Conservation (phyloP, 305 asterid genomes). For the Salvia sclarea region DNA sequence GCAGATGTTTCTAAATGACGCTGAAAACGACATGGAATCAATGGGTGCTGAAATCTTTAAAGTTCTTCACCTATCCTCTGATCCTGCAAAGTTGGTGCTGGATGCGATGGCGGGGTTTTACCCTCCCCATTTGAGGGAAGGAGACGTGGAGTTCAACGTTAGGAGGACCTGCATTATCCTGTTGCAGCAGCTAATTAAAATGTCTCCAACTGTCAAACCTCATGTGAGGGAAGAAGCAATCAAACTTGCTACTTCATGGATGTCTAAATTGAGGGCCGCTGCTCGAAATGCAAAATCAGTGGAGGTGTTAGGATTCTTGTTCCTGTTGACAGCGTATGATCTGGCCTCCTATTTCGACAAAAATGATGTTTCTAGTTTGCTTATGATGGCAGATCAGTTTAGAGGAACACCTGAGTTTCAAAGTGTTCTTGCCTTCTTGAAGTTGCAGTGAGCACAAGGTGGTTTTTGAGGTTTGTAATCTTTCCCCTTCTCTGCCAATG, state of each 20-base stretch:
- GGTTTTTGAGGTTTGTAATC: constrained; percentile 11
- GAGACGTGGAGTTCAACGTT: constrained; percentile 33
- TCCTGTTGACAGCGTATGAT: constrained; percentile 48
- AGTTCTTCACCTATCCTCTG: constrained; percentile 50
- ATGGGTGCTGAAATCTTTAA: constrained; percentile 43
- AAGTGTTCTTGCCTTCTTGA: neutral
- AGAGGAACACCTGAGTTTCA: constrained; percentile 25
- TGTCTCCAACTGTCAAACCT: constrained; percentile 37
- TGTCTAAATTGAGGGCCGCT: constrained; percentile 34
- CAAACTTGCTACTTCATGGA: constrained; percentile 56
- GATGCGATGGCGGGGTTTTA: constrained; percentile 57
- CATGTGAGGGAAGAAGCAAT: constrained; percentile 42
- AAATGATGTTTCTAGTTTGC: constrained; percentile 37
- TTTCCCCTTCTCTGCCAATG: neutral
- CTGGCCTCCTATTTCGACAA: constrained; percentile 44
- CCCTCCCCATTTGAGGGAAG: constrained; percentile 53
- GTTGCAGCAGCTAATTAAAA: constrained; percentile 47
- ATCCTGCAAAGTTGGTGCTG: constrained; percentile 59
- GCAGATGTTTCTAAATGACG: constrained; percentile 51
- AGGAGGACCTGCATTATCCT: constrained; percentile 45
- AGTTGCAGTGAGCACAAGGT: constrained; percentile 22
- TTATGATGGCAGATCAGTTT: constrained; percentile 39
- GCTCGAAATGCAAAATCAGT: constrained; percentile 30
- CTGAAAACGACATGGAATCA: constrained; percentile 40
- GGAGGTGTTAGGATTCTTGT: constrained; percentile 55